Evolutionary conservation across 1,284 basidiomycete genomes (phyloP).

Genomic region (Stereum hirsutum): DNA sequence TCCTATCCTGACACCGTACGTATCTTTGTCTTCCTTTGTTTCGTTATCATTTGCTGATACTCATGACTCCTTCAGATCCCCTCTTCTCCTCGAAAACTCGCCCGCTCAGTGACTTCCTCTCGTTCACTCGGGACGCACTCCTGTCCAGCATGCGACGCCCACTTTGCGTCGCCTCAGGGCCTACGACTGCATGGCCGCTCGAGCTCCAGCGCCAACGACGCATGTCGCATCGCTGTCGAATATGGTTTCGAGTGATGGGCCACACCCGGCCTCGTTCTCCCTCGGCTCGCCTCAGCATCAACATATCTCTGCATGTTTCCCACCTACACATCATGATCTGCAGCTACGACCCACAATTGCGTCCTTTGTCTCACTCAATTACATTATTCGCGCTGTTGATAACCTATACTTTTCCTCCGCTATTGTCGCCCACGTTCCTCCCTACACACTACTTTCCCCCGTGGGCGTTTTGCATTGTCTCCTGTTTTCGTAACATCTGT

Average conservation of each 20-base stretch:
- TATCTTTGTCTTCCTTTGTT: not conserved
- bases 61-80: slow-evolving; percentile 2
- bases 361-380: not conserved
- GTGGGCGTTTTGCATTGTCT: not conserved
- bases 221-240: slow-evolving; percentile 61
- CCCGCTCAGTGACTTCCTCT: slow-evolving; percentile 9
- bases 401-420: not conserved
- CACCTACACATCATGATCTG: not conserved
- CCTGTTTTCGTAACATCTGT: no score
- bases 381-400: not conserved
- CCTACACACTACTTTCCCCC: no score
- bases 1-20: not conserved
- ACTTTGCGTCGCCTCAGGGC: slow-evolving; percentile 45
- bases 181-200: slow-evolving; percentile 48
- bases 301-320: not conserved
- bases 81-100: slow-evolving; percentile 9
- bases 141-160: slow-evolving; percentile 65
- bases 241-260: slow-evolving; percentile 53
- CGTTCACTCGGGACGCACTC: slow-evolving; percentile 20
- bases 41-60: not conserved
- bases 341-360: not conserved
- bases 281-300: not conserved
- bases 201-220: slow-evolving; percentile 43
- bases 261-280: not conserved
- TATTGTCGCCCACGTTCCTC: no score